Evolutionary conservation across 75 land plant genomes (phyloP).

Genomic region (Pseudotsuga menziesii): DNA sequence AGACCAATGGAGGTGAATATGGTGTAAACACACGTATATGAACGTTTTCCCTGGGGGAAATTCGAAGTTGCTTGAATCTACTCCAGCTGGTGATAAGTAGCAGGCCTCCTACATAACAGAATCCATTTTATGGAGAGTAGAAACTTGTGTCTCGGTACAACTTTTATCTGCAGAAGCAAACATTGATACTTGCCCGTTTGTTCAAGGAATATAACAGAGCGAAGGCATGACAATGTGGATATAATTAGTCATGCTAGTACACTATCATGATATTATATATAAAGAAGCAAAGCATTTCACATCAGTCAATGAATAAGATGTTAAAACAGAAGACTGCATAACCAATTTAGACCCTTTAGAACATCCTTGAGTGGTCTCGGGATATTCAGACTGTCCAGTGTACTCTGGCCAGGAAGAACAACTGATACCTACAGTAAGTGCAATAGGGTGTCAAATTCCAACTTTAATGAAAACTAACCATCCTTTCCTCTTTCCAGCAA

Average conservation of each 20-base stretch:
- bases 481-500: neutral
- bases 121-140: neutral
- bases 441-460: neutral
- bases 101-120: neutral
- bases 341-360: slow-evolving; percentile 32
- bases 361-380: slow-evolving; percentile 33
- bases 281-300: neutral
- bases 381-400: slow-evolving; percentile 22
- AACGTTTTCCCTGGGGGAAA: neutral
- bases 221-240: neutral
- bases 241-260: neutral
- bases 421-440: slow-evolving; percentile 23
- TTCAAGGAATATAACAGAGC: neutral
- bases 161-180: neutral
- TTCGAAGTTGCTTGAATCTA: neutral
- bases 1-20: neutral
- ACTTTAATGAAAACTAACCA: neutral
- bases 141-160: neutral
- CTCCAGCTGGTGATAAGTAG: neutral
- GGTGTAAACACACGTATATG: neutral
- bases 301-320: neutral
- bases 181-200: neutral
- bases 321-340: slow-evolving; percentile 27
- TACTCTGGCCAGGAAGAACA: slow-evolving; percentile 32
- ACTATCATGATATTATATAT: neutral